These are phyloP conservation scores for Thalassiosira mediterranea DNA, from an alignment of 352 stramenopile genomes.

Conservation along the genomic window DNA sequence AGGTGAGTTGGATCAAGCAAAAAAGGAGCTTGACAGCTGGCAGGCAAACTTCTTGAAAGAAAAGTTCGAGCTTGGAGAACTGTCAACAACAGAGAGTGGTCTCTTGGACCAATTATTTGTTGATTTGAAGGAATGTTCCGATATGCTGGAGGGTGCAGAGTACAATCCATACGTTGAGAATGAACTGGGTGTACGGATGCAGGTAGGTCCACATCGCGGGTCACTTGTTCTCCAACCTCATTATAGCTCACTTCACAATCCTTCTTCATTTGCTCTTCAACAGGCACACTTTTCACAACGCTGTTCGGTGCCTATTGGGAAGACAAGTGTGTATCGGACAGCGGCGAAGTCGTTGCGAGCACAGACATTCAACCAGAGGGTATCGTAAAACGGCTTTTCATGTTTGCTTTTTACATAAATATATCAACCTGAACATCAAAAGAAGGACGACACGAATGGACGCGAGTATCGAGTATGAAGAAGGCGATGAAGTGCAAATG, in stretches of 20 bases:
- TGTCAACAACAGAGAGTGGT: conserved; percentile 16
- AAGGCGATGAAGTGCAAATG: too few relatives aligned
- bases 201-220: conserved; percentile 11
- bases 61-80: conserved; percentile 47
- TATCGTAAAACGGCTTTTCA: too few relatives aligned
- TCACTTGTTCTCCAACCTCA: neutral
- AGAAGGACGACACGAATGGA: too few relatives aligned
- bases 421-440: too few relatives aligned
- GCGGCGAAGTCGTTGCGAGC: conserved; percentile 39
- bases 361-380: conserved; percentile 31
- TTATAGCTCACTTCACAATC: too few relatives aligned
- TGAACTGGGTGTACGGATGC: conserved; percentile 47
- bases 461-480: too few relatives aligned
- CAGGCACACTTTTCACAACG: conserved; percentile 36
- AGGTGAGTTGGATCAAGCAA: conserved; percentile 46
- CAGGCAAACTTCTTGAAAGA: conserved; percentile 46
- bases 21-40: conserved; percentile 32
- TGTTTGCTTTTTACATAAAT: too few relatives aligned
- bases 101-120: conserved; percentile 30
- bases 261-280: neutral
- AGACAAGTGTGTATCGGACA: conserved; percentile 43
- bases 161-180: conserved; percentile 54
- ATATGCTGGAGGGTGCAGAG: conserved; percentile 28
- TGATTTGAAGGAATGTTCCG: conserved; percentile 43
- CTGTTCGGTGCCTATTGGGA: conserved; percentile 43